A percentile compares a stretch with the other conserved stretches of the same genome.
These are phyloP conservation scores for Pichia sporocuriosa DNA, from an alignment of 805 yeast species.

Conservation along the genomic window DNA sequence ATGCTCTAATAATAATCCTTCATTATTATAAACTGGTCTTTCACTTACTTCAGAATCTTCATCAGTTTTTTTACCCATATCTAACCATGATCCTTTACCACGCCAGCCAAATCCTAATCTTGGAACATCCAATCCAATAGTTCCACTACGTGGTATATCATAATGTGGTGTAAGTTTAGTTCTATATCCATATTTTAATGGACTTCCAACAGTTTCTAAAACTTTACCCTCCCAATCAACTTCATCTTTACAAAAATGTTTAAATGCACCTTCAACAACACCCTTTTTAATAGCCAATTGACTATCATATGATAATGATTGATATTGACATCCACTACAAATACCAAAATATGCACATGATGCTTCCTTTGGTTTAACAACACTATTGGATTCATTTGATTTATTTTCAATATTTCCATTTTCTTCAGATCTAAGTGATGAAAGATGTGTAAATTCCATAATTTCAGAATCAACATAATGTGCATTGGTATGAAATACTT, in stretches of 20 bases:
- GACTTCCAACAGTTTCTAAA: slow-evolving; percentile 49
- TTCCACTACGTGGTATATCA: slow-evolving; percentile 25
- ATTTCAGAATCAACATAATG: slow-evolving; percentile 70
- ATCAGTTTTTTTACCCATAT: slow-evolving; percentile 6
- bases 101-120: slow-evolving; percentile 85
- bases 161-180: slow-evolving; percentile 96
- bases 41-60: neutral
- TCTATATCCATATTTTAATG: slow-evolving; percentile 68
- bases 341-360: slow-evolving; percentile 82
- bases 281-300: slow-evolving; percentile 68
- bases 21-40: slow-evolving; percentile 4
- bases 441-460: slow-evolving; percentile 34
- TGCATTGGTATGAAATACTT: slow-evolving; percentile 74
- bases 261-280: slow-evolving; percentile 77
- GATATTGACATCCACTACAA: slow-evolving; percentile 95
- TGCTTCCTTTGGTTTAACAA: slow-evolving; percentile 32
- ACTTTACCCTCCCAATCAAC: slow-evolving; percentile 32
- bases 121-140: slow-evolving; percentile 35
- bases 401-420: too few species aligned
- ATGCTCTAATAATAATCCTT: slow-evolving; percentile 7
- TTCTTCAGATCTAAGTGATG: slow-evolving; percentile 20
- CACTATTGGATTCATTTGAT: too few species aligned
- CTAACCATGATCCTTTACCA: slow-evolving; percentile 60
- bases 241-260: slow-evolving; percentile 44
- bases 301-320: slow-evolving; percentile 61